Evolutionary conservation across 163 green algal genomes (phyloP).

Genomic region (Scenedesmus sp.): DNA sequence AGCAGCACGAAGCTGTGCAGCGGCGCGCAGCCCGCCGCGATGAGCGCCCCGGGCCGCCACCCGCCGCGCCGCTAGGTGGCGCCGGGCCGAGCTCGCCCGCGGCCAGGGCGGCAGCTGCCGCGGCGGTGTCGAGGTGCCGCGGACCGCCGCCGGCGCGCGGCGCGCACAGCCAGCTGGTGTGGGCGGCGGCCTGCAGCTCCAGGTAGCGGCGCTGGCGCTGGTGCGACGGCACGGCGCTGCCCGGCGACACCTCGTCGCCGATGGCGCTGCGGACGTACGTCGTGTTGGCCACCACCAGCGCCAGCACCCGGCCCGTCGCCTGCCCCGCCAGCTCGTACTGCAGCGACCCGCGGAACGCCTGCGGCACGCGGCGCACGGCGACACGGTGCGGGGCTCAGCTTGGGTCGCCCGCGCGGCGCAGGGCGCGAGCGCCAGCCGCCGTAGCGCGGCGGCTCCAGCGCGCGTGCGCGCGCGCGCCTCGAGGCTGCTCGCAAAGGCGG

Average conservation of each 20-base stretch:
- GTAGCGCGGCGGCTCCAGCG: too few species aligned
- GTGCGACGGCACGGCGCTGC: not conserved
- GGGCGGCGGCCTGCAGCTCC: slow-evolving; percentile 26
- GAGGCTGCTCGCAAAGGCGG: slow-evolving; percentile 49
- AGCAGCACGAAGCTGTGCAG: slow-evolving; percentile 32
- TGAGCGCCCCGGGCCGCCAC: too few species aligned
- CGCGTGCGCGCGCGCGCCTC: not conserved
- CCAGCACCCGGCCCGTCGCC: slow-evolving; percentile 50
- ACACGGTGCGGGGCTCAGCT: not conserved
- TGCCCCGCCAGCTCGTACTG: slow-evolving; percentile 46
- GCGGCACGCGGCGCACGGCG: not conserved
- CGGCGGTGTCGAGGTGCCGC: not conserved
- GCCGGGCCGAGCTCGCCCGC: too few species aligned
- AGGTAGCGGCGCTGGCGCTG: slow-evolving; percentile 27
- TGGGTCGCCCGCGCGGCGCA: too few species aligned
- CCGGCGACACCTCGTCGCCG: not conserved
- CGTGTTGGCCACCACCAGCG: slow-evolving; percentile 58
- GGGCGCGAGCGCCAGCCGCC: too few species aligned
- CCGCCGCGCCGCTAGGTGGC: too few species aligned
- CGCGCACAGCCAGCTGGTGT: slow-evolving; percentile 27
- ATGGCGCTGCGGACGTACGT: slow-evolving; percentile 46
- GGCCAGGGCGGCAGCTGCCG: not conserved
- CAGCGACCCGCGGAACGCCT: slow-evolving; percentile 51
- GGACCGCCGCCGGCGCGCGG: too few species aligned
- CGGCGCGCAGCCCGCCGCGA: not conserved